Percentiles rank a stretch among this genome's conserved stretches.
Evolutionary conservation across 495 filamentous ascomycete genomes (phyloP).

Genomic region (Bathelium albidoporum): DNA sequence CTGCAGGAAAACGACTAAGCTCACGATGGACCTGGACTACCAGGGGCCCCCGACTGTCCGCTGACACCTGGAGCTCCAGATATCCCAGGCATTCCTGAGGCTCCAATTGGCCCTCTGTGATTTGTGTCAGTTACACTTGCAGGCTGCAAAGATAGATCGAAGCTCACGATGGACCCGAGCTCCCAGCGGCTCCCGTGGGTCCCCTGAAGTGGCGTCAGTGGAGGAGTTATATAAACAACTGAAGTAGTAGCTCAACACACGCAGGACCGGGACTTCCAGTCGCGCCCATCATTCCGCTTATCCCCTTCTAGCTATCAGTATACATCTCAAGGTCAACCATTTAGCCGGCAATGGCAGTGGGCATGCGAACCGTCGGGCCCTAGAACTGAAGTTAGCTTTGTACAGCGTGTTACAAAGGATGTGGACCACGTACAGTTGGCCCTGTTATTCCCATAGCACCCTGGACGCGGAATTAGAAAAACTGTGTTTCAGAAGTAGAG

Average conservation of each 20-base stretch:
- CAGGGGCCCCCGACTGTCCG: background rate
- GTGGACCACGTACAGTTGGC: background rate
- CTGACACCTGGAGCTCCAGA: conserved; percentile 1
- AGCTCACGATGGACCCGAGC: background rate
- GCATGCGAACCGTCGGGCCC: background rate
- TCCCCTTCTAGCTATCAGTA: background rate
- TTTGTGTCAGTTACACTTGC: background rate
- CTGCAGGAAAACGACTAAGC: background rate
- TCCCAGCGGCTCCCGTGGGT: background rate
- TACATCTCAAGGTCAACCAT: background rate
- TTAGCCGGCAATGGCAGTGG: background rate
- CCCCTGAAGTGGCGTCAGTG: too few relatives aligned
- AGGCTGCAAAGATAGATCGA: background rate
- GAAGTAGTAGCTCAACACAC: too few relatives aligned
- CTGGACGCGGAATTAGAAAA: background rate
- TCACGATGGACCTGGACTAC: background rate
- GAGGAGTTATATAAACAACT: too few relatives aligned
- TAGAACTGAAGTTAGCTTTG: background rate
- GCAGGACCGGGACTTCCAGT: background rate
- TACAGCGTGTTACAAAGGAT: background rate
- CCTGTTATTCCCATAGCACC: background rate
- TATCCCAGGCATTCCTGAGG: background rate
- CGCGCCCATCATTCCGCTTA: background rate
- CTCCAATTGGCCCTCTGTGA: background rate
- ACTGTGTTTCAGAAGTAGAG: background rate